Conservation (phyloP, 768 basidiomycete species). For the Leccinum fibrillosum region DNA sequence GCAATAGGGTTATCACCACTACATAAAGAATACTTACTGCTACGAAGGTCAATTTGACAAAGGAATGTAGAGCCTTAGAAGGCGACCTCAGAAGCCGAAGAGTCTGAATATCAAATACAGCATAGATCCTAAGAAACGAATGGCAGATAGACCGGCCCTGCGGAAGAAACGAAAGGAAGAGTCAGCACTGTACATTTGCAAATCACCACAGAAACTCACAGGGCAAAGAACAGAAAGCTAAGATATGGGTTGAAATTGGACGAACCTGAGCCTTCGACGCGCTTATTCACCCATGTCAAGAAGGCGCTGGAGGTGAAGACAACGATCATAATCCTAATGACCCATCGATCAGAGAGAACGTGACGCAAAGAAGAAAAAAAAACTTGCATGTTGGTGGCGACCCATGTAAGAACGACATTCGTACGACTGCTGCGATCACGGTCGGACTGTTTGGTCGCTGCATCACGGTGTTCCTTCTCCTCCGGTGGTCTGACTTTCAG, state of each 20-base stretch:
- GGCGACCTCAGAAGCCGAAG: constrained; percentile 38
- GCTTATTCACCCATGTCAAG: constrained; percentile 62
- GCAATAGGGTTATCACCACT: constrained; percentile 6
- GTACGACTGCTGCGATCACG: constrained; percentile 81
- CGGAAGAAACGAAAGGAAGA: neutral
- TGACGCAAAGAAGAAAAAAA: neutral
- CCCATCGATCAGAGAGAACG: neutral
- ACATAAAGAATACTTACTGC: constrained; percentile 1
- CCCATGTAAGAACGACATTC: constrained; percentile 81
- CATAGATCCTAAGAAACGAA: constrained; percentile 78
- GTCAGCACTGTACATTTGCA: constrained; percentile 1
- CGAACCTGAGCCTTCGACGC: constrained; percentile 48
- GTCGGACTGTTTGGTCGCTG: constrained; percentile 87
- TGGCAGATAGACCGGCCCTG: constrained; percentile 75
- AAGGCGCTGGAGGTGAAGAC: constrained; percentile 78
- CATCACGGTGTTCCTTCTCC: constrained; percentile 78
- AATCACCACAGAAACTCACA: constrained; percentile 34
- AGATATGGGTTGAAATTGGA: constrained; percentile 87
- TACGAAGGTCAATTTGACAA: constrained; percentile 7
- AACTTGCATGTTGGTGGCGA: constrained; percentile 80
- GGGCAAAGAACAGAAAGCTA: constrained; percentile 71
- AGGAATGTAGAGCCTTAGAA: neutral
- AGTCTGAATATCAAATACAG: constrained; percentile 78
- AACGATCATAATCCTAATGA: constrained; percentile 59
- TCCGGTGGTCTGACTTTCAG: constrained; percentile 67